A percentile compares a stretch with the other conserved stretches of the same genome.
Evolutionary conservation across 1,284 basidiomycete genomes (phyloP).

Genomic region (Boletus holoroseus): DNA sequence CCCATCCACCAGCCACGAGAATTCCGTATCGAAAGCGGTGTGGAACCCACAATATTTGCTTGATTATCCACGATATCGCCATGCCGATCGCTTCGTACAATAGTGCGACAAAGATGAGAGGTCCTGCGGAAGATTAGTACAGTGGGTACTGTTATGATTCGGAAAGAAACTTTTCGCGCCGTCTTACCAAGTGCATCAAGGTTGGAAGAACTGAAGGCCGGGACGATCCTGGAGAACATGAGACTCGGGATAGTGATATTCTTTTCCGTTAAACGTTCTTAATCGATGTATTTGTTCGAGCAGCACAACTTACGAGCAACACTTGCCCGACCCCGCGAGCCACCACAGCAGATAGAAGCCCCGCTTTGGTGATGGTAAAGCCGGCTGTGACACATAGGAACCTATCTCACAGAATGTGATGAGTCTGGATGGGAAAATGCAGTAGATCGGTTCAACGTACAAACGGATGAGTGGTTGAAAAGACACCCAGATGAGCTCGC

Average conservation of each 20-base stretch:
- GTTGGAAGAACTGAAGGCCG: slow-evolving; percentile 65
- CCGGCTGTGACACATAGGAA: slow-evolving; percentile 51
- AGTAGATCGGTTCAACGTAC: slow-evolving; percentile 34
- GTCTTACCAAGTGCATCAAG: slow-evolving; percentile 53
- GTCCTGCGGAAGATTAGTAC: slow-evolving; percentile 38
- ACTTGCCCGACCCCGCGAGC: slow-evolving; percentile 57
- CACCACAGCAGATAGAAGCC: slow-evolving; percentile 55
- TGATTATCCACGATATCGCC: slow-evolving; percentile 50
- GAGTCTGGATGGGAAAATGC: neutral
- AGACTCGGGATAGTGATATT: slow-evolving; percentile 67
- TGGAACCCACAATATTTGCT: slow-evolving; percentile 72
- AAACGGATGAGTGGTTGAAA: slow-evolving; percentile 54
- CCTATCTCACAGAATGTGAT: slow-evolving; percentile 30
- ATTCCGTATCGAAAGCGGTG: slow-evolving; percentile 69
- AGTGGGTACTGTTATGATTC: neutral
- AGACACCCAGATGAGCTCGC: slow-evolving; percentile 53
- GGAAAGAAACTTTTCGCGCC: neutral
- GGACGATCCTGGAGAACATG: slow-evolving; percentile 74
- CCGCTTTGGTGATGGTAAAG: slow-evolving; percentile 54
- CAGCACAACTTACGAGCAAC: slow-evolving; percentile 39
- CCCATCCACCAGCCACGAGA: slow-evolving; percentile 59
- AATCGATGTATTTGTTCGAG: neutral
- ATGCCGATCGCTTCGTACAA: slow-evolving; percentile 53
- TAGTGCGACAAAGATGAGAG: slow-evolving; percentile 49
- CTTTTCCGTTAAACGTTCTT: slow-evolving; percentile 33